Evolutionary conservation across 2,329 filamentous ascomycete genomes (phyloP).

Genomic region (Penicillium digitatum): DNA sequence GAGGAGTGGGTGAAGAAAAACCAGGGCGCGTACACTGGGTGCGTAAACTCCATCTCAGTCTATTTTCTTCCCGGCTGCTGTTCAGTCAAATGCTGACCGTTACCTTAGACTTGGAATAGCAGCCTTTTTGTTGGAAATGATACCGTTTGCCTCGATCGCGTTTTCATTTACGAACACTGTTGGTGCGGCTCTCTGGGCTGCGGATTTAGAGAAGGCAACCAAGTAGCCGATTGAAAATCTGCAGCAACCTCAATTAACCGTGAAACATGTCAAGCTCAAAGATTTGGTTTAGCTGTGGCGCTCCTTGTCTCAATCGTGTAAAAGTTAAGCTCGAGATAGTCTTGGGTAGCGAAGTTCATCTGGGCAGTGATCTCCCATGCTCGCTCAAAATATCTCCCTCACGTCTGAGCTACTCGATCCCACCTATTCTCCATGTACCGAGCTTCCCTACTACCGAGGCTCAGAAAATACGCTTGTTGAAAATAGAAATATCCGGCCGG

Average conservation of each 20-base stretch:
- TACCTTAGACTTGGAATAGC: conserved; percentile 62
- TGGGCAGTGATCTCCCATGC: too few species aligned
- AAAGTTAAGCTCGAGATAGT: background rate
- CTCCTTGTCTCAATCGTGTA: background rate
- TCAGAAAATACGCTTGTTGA: background rate
- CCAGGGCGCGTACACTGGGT: conserved; percentile 76
- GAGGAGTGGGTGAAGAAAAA: conserved; percentile 67
- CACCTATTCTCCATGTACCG: too few species aligned
- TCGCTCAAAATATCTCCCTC: too few species aligned
- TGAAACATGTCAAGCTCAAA: background rate
- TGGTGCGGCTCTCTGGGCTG: conserved; percentile 90
- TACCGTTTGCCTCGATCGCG: conserved; percentile 76
- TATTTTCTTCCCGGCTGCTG: background rate
- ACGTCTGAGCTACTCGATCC: too few species aligned
- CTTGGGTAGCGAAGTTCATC: too few species aligned
- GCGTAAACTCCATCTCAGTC: conserved; percentile 35
- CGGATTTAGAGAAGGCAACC: conserved; percentile 65
- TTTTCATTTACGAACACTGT: conserved; percentile 91
- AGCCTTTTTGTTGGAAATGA: conserved; percentile 75
- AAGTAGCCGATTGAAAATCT: conserved; percentile 12
- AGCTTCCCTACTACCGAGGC: too few species aligned
- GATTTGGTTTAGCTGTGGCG: too few species aligned
- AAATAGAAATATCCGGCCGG: background rate
- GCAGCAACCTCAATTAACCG: background rate
- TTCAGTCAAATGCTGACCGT: conserved; percentile 9